Base-by-base conservation (phyloP, 257 asterid genomes). In the Nicotiana tomentosiformis region DNA sequence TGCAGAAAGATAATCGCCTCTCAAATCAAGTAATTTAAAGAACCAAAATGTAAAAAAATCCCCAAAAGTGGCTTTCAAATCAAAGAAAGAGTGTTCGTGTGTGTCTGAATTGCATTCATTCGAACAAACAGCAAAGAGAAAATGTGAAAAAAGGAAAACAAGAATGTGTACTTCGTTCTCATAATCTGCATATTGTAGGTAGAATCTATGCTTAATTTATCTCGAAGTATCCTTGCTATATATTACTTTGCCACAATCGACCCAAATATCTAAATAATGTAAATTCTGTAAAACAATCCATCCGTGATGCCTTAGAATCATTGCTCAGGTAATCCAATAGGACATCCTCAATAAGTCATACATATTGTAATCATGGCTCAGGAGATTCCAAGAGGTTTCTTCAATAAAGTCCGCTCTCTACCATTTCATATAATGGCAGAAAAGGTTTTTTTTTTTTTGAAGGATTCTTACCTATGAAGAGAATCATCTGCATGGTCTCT, bases 401-500 rank as follows among this genome's bases (percentile, higher is more conserved):
- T 51, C 57, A 51, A 51, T 51, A 51, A 51, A 51, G 57, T 51
- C 57, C 4, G 17, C 57, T 51, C 16, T 51, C 17, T 51, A 51
- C 57, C 0, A 11, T 14, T 51, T 51, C 57, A 51, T 51, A 14
- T 14, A 51, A 11, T 12, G 12, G 56, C 56, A 51, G 5, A 51
- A 51, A 51, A 11, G 57, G 5, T 1, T 7, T 7, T 39, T 7
- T 3, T 51, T 10, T 10, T 23, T 0, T 51, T 10, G 0, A 51
- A 51, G 26, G 62, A 26, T 30, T 30, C 92, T 83, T 93, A 94
- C 99, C 97, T 88, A 35, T 90, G 95, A 86, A 96, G 93, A 85
- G 97, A 92, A 93, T 93, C 98, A 85, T 96, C 99, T 1, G 97
- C 97, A 78, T 96, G 99, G 86, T 96, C 99, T 90, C 98, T 92